Evolutionary conservation across 106 monocot genomes (phyloP), one percentile per base, ranked within the genome.

Genomic region (Dioscorea alata): DNA sequence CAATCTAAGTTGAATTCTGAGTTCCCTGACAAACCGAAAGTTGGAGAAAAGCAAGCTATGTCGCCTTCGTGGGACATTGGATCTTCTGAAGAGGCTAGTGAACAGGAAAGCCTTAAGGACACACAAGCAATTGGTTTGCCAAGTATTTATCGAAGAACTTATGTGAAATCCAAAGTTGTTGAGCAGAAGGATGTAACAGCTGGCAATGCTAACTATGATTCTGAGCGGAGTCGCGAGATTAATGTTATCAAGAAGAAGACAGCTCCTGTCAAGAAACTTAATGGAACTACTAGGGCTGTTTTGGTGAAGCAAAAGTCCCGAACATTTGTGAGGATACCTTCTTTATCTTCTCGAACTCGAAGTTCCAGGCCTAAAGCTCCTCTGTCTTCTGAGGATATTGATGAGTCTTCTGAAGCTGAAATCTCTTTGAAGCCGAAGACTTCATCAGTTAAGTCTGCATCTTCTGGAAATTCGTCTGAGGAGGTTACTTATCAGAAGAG

Each of bases 331-430:
- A 65, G 75, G 59, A 65, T 18, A 69, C 24, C 13, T 31, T 56
- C 10, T 12, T 35, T 54, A 57, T 57, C 69, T 57, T 20, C 60
- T 42, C 42, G 42, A 42, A 3, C 42, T 42, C 42, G 65, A 33
- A 61, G 23, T 21, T 16, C 12, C 16, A 61, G 25, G 33, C 25
- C 24, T 15, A 69, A 67, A 34, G 51, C 51, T 24, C 22, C 50
- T 12, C n/a, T 32, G 24, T 35, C 68, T 65, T 10, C 17, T 17
- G 60, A 74, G 53, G 33, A 25, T 59, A 12, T 24, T 73, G 49
- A 64, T 48, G 21, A 51, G 6, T 25, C 63, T 71, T 25, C 73
- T 56, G 74, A 79, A 57, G 58, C 64, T 66, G 48, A 54, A 35
- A 21, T 70, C 28, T 48, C 58, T 66, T 73, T 70, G 58, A 79